A percentile compares a stretch with the other conserved stretches of the same genome.
Conservation (phyloP, 1,284 basidiomycete genomes). For the Ganoderma multipileum region DNA sequence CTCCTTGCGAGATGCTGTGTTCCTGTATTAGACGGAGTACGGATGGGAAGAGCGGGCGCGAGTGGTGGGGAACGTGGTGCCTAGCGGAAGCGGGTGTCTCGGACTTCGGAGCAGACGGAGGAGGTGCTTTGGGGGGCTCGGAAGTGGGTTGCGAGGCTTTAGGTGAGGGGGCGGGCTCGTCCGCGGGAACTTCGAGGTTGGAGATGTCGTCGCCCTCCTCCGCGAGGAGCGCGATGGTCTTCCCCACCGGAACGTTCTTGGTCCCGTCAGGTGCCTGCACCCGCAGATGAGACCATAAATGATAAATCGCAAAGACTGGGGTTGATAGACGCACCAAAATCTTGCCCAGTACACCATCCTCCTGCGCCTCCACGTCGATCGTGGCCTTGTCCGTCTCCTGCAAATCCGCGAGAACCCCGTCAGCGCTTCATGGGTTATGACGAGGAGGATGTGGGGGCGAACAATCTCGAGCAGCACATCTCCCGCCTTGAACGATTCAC, state of each 20-base stretch:
- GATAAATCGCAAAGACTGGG: neutral
- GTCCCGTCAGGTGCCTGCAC: slow-evolving; percentile 78
- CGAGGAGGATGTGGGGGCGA: slow-evolving; percentile 41
- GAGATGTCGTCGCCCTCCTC: slow-evolving; percentile 97
- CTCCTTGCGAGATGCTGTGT: slow-evolving; percentile 59
- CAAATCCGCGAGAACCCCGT: slow-evolving; percentile 11
- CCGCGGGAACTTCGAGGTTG: slow-evolving; percentile 78
- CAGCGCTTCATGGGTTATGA: slow-evolving; percentile 4
- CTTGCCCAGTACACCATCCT: slow-evolving; percentile 94
- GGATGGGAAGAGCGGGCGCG: slow-evolving; percentile 78
- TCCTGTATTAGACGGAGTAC: slow-evolving; percentile 75
- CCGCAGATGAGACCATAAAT: neutral
- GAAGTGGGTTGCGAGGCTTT: slow-evolving; percentile 36
- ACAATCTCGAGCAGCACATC: slow-evolving; percentile 96
- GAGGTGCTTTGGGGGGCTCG: slow-evolving; percentile 41
- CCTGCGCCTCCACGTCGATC: slow-evolving; percentile 99
- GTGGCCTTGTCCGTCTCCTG: slow-evolving; percentile 99
- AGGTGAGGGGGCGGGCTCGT: slow-evolving; percentile 39
- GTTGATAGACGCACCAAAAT: slow-evolving; percentile 70
- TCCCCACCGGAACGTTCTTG: slow-evolving; percentile 89
- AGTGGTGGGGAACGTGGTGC: slow-evolving; percentile 51
- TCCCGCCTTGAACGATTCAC: slow-evolving; percentile 84
- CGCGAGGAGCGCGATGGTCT: slow-evolving; percentile 90
- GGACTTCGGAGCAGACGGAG: slow-evolving; percentile 25
- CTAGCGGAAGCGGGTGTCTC: slow-evolving; percentile 30